Evolutionary conservation across 352 stramenopile genomes (phyloP), one percentile per base, ranked within the genome.

Genomic region (Lagenidium giganteum): DNA sequence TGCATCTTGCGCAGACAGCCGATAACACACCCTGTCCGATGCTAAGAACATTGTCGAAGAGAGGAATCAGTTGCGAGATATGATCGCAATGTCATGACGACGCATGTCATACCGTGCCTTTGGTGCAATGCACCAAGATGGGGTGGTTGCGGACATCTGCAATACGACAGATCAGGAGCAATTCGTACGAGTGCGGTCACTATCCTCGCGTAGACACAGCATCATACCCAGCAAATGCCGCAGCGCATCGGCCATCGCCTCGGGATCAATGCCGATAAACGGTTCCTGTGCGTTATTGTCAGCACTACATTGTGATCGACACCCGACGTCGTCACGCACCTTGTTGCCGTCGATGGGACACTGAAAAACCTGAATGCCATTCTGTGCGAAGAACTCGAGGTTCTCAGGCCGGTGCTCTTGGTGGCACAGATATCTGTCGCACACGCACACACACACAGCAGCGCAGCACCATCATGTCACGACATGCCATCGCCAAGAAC

Each of bases 271-370:
- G 45, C 77, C 85, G 42, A 93, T 88, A 55, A 95, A 95, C 12
- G 84, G 82, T 42, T 93, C 82, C 78, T 90, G 51, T 5, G 8
- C 8, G 27, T 14, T 9, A 9, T 13, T 32, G 9, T 13, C 14
- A 32, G 14, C 27, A 9, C 8, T 32, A 9, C 27, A 32, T 14
- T 13, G 9, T 13, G 9, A 32, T 38, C 11, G 32, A 38, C 12
- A 38, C 11, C 32, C 7, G 7, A 38, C n/a, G 16, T 13, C 25
- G 28, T 46, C 8, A 27, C 48, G 3, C 18, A 82, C 76, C 59
- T 95, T 95, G 66, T 95, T 95, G 49, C 84, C 84, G 40, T 92
- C 77, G 36, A 95, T 90, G 14, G 82, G 82, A 21, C 74, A 90
- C 43, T 92, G 79, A 31, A 93, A 88, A 2, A 94, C 64, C 31